Conservation (phyloP, 2,329 filamentous ascomycete genomes). For the Trichoderma harzianum region DNA sequence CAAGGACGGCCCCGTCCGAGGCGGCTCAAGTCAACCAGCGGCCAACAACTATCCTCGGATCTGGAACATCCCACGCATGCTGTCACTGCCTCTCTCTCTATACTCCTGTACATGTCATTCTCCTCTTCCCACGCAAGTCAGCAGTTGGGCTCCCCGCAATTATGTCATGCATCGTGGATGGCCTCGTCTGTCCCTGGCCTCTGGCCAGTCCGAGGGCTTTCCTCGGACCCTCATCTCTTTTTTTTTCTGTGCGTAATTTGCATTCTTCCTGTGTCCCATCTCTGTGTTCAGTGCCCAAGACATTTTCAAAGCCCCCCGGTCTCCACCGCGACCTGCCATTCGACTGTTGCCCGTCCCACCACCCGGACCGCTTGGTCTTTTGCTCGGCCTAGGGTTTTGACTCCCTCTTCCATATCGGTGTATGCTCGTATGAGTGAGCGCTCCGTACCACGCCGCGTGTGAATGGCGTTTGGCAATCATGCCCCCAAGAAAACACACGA, state of each 20-base stretch:
- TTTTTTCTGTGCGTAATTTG: conserved; percentile 19
- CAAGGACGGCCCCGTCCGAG: conserved; percentile 10
- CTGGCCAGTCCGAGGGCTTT: conserved; percentile 16
- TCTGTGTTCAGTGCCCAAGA: conserved; percentile 17
- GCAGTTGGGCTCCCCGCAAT: conserved; percentile 36
- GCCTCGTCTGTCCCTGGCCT: conserved; percentile 10
- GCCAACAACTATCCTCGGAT: conserved; percentile 3
- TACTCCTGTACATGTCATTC: not conserved
- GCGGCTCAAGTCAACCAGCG: conserved; percentile 11
- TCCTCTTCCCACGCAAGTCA: conserved; percentile 15
- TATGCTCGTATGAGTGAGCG: conserved; percentile 17
- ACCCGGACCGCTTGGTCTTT: conserved; percentile 15
- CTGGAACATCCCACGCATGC: conserved; percentile 15
- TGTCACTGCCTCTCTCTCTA: conserved; percentile 8
- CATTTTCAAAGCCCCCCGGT: conserved; percentile 12
- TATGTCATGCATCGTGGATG: conserved; percentile 43
- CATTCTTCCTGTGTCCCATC: conserved; percentile 14
- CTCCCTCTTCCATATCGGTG: conserved; percentile 12
- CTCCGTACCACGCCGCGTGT: conserved; percentile 17
- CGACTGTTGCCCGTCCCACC: conserved; percentile 16
- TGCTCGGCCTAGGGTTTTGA: conserved; percentile 15
- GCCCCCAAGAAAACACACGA: conserved; percentile 18
- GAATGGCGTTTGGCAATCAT: conserved; percentile 18
- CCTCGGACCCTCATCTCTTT: conserved; percentile 11
- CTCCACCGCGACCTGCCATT: conserved; percentile 11